Conservation (phyloP, 768 basidiomycete species). For the Russula foetens region DNA sequence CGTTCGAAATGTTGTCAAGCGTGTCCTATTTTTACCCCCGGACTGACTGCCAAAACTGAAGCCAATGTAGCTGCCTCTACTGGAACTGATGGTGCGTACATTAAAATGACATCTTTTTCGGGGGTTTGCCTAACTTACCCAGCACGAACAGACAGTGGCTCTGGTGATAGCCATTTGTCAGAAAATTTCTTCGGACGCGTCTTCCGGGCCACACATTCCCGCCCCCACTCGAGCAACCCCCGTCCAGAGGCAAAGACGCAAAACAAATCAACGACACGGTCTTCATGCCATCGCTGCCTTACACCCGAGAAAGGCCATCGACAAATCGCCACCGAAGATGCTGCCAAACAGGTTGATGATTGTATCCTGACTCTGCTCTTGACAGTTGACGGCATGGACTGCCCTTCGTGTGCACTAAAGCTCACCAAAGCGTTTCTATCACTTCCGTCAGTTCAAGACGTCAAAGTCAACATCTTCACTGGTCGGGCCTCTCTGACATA, state of each 20-base stretch:
- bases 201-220: conserved; percentile 12
- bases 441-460: conserved; percentile 13
- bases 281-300: not conserved
- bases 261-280: not conserved
- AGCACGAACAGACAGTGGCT: too few species aligned
- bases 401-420: conserved; percentile 11
- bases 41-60: not conserved
- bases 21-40: not conserved
- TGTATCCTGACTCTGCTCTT: not conserved
- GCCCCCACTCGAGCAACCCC: not conserved
- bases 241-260: not conserved
- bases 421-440: conserved; percentile 7
- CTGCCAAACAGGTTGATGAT: conserved; percentile 2
- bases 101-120: not conserved
- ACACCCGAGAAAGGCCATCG: not conserved
- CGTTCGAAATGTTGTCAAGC: not conserved
- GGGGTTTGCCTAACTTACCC: not conserved
- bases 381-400: conserved; percentile 16
- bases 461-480: conserved; percentile 13
- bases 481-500: conserved; percentile 14
- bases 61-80: not conserved
- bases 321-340: not conserved
- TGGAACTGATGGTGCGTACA: not conserved
- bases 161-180: not conserved
- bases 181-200: not conserved